Evolutionary conservation across 1,139 yeast genomes (phyloP).

Genomic region (Saccharomycopsis hybrid): DNA sequence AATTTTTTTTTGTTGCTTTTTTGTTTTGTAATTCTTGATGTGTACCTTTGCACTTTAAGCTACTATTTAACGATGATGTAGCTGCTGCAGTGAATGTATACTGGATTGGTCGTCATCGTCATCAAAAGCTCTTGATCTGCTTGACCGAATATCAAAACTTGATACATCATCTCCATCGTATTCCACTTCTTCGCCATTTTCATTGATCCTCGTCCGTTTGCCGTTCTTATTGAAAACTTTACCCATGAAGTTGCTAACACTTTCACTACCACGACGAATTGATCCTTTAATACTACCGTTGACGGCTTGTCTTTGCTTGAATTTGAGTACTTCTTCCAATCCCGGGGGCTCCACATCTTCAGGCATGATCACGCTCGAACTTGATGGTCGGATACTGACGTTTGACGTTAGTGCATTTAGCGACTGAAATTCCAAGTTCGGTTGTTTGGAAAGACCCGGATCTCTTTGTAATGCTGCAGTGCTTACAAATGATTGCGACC

Average conservation of each 20-base stretch:
- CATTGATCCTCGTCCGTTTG: not conserved
- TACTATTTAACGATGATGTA: no score
- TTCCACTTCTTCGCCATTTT: conserved; percentile 8
- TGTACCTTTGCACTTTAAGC: no score
- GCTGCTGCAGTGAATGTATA: not conserved
- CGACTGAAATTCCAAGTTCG: conserved; percentile 14
- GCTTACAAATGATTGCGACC: conserved; percentile 12
- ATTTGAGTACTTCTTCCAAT: conserved; percentile 32
- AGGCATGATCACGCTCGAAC: conserved; percentile 24
- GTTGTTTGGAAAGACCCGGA: conserved; percentile 12
- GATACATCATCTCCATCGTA: not conserved
- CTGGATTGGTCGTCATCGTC: conserved; percentile 11
- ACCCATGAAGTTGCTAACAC: conserved; percentile 31
- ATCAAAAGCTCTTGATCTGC: conserved; percentile 10
- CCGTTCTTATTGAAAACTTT: conserved; percentile 21
- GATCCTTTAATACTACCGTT: conserved; percentile 32
- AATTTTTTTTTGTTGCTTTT: no score
- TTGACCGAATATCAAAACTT: conserved; percentile 6
- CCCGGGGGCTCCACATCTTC: conserved; percentile 38
- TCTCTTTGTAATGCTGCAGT: conserved; percentile 18
- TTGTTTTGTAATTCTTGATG: no score
- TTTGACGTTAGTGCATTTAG: conserved; percentile 2
- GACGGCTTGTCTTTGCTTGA: conserved; percentile 25
- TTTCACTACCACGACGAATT: conserved; percentile 35
- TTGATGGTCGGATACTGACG: conserved; percentile 6